Evolutionary conservation across 202 grass and related monocot species (phyloP), one percentile per base, ranked within the genome.

Genomic region (Eragrostis tef): DNA sequence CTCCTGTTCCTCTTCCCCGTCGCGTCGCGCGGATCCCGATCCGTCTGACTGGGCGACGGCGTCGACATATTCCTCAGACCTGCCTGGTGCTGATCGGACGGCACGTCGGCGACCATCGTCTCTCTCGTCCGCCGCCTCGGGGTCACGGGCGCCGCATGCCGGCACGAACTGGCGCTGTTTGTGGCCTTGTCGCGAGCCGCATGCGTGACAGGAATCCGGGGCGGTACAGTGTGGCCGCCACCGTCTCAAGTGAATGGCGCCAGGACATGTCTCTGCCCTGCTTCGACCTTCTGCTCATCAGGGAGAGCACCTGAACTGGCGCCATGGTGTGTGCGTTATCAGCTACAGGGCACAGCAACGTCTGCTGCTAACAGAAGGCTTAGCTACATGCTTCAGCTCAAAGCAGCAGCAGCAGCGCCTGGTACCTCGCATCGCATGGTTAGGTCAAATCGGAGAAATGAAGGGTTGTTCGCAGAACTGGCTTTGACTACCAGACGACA

Each of bases 391-490:
- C 15, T 56, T 31, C 70, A 51, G 44, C 54, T 11, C 27, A 17
- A 41, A 49, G 70, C 22, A 67, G 34, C 67, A 6, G 47, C 27
- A 9, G 46, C 13, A 7, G 17, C 43, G 11, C 53, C 34, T 25
- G 64, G 3, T 42, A 70, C 11, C 22, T 20, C 47, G 56, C 11
- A 27, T 62, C 39, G 14, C 41, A 58, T 73, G 74, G 43, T 12
- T 12, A 67, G 29, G 59, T 53, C 84, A 34, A 26, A 46, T 56
- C 60, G 51, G 15, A 47, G 36, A 21, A 13, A 12, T 19, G 69
- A 85, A 43, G 12, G 46, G 81, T n/a, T 88, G 63, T 64, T 76
- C 11, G 54, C 77, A 77, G 82, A 58, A 26, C 54, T 58, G 82
- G 64, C 81, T 76, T 76, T 75, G 77, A 58, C 82, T 64, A 48